Base-by-base conservation (phyloP, 2,329 filamentous ascomycete genomes). In the Dothistroma septosporum region DNA sequence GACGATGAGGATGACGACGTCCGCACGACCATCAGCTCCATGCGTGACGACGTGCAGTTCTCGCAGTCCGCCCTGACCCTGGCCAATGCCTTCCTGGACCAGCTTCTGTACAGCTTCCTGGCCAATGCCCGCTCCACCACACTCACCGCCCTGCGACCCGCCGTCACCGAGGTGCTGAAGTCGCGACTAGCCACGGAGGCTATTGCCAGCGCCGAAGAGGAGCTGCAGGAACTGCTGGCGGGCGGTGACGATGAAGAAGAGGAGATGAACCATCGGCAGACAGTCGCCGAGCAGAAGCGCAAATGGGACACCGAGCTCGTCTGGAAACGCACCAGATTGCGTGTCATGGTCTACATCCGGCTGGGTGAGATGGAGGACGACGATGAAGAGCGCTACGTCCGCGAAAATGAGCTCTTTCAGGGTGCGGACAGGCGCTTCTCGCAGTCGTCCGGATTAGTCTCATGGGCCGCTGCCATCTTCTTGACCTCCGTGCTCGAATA, bases 331-430 rank as follows among this genome's bases (percentile, higher is more conserved):
- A 94, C 92, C 0, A 86, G 94, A 58, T 78, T 99, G 69, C 86
- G 94, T 62, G 96, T 94, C 75, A 99, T 99, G 94, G 93, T 99
- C 22, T 97, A 97, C 74, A 97, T 92, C 9, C 92, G 94, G 9
- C 80, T 99, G 7, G 94, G 94, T 49, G 93, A 99, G 72, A 87
- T 99, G 83, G 95, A 99, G 75, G 94, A 99, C 77, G 92, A 97
- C 67, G 94, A 99, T 66, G 94, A 97, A 75, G 93, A 97, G 72
- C 86, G 87, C 55, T 91, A 91, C 71, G 89, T 95, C 73, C 87
- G 92, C 65, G 86, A 91, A 69, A 91, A 94, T 60, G 85, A 90
- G 46, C 80, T 93, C 11, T 77, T 79, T 47, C 84, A 86, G 41
- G 79, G 82, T 53, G 80, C 81, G 56, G 85, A 87, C 61, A 79